Evolutionary conservation across 805 yeast species (phyloP).

Genomic region (Nakazawaea wyomingensis): DNA sequence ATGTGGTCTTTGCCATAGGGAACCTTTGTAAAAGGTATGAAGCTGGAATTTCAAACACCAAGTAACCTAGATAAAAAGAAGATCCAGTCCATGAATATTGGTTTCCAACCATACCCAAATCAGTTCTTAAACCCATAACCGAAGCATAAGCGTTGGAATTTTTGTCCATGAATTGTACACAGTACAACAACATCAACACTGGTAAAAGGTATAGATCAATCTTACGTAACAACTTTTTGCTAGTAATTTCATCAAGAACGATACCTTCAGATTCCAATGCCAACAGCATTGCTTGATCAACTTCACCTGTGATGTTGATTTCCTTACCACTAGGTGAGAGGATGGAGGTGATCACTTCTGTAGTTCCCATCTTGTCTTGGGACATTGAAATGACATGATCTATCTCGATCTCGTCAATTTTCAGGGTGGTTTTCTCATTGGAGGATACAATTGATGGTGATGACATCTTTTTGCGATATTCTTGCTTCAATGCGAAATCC

Average conservation of each 20-base stretch:
- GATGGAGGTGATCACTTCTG: conserved; percentile 12
- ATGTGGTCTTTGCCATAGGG: conserved; percentile 45
- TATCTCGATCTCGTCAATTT: neutral
- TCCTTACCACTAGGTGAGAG: conserved; percentile 13
- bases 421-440: neutral
- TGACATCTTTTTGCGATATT: too few relatives aligned
- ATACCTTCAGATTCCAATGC: conserved; percentile 30
- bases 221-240: conserved; percentile 23
- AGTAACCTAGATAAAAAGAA: conserved; percentile 47
- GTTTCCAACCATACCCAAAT: conserved; percentile 33
- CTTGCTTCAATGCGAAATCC: too few relatives aligned
- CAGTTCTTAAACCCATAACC: conserved; percentile 54
- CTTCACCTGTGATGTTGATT: conserved; percentile 21
- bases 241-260: conserved; percentile 17
- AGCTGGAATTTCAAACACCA: conserved; percentile 46
- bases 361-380: conserved; percentile 14
- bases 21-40: conserved; percentile 41
- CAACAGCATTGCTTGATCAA: conserved; percentile 40
- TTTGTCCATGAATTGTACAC: conserved; percentile 55
- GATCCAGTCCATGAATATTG: conserved; percentile 51
- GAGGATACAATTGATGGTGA: neutral
- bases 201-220: conserved; percentile 45
- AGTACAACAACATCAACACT: conserved; percentile 46
- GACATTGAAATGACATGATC: conserved; percentile 11
- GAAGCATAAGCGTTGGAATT: conserved; percentile 52